A percentile compares a stretch with the other conserved stretches of the same genome.
Evolutionary conservation across 2,329 filamentous ascomycete genomes (phyloP).

Genomic region (Chaetomium globosum): DNA sequence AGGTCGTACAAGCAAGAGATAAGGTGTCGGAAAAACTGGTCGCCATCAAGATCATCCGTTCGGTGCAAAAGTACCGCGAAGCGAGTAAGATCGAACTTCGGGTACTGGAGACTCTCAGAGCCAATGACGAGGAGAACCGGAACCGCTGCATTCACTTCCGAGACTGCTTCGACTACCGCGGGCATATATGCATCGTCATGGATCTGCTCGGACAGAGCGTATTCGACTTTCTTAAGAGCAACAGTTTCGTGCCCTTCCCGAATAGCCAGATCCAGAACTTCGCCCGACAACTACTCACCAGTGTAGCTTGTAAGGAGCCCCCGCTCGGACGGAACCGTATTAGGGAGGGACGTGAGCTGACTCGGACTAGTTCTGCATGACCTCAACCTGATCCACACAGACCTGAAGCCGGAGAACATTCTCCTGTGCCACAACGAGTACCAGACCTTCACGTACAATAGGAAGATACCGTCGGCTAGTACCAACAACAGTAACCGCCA

Average conservation of each 20-base stretch:
- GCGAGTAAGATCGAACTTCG: slow-evolving; percentile 92
- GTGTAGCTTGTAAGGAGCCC: slow-evolving; percentile 81
- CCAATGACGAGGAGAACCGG: slow-evolving; percentile 87
- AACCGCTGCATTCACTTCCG: slow-evolving; percentile 96
- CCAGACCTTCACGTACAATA: slow-evolving; percentile 71
- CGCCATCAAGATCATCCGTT: slow-evolving; percentile 96
- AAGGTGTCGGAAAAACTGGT: slow-evolving; percentile 74
- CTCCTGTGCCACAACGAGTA: slow-evolving; percentile 66
- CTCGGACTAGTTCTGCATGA: slow-evolving; percentile 77
- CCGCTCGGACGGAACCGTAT: background rate
- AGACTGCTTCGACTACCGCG: slow-evolving; percentile 95
- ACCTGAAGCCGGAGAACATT: slow-evolving; percentile 72
- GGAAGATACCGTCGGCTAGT: slow-evolving; percentile 69
- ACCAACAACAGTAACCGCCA: slow-evolving; percentile 58
- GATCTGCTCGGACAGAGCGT: slow-evolving; percentile 87
- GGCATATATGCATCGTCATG: slow-evolving; percentile 89
- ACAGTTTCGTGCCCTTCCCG: slow-evolving; percentile 93
- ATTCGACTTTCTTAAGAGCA: slow-evolving; percentile 96
- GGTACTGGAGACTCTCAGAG: slow-evolving; percentile 86
- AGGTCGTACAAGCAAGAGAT: slow-evolving; percentile 92
- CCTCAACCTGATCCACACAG: slow-evolving; percentile 93
- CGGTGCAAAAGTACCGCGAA: slow-evolving; percentile 97
- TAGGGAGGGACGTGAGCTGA: slow-evolving; percentile 35
- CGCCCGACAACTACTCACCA: slow-evolving; percentile 94
- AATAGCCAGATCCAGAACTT: slow-evolving; percentile 99